These are phyloP conservation scores for Oxyria digyna DNA, from an alignment of 148 eudicot species.

Conservation along the genomic window DNA sequence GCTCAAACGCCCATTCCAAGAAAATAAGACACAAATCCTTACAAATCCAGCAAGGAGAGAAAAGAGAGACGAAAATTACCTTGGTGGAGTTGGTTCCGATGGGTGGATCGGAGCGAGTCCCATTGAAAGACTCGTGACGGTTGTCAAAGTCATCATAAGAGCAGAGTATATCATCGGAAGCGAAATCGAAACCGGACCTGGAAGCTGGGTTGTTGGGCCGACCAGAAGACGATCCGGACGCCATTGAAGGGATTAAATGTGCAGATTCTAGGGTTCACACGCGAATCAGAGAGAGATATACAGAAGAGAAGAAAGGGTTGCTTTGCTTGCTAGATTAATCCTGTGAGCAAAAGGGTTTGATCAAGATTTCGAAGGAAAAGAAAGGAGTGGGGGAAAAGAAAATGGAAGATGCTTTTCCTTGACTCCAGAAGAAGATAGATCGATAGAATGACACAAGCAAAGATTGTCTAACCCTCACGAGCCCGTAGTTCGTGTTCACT, in stretches of 20 bases:
- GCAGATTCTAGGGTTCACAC: neutral
- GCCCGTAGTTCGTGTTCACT: too few species aligned
- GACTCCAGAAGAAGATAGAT: neutral
- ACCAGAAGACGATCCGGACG: slow-evolving; percentile 71
- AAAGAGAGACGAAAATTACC: too few species aligned
- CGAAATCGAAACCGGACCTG: slow-evolving; percentile 59
- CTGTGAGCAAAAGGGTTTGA: neutral
- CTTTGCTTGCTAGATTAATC: too few species aligned
- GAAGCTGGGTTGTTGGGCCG: slow-evolving; percentile 39
- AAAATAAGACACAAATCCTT: slow-evolving; percentile 23
- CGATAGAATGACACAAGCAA: too few species aligned
- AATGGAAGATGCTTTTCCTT: neutral
- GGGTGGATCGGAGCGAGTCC: slow-evolving; percentile 47
- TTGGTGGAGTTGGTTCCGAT: slow-evolving; percentile 32
- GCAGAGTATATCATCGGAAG: slow-evolving; percentile 78
- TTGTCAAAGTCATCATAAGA: slow-evolving; percentile 63
- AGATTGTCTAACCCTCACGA: too few species aligned
- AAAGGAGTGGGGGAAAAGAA: neutral
- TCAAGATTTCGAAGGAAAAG: neutral
- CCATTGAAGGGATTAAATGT: slow-evolving; percentile 14
- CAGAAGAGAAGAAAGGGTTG: neutral
- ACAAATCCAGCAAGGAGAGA: neutral
- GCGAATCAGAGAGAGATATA: neutral
- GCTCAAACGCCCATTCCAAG: neutral
- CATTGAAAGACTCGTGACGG: slow-evolving; percentile 45